phyloP scores from a whole-genome alignment of 2,329 filamentous ascomycete genomes.

The Coniella vitis region DNA sequence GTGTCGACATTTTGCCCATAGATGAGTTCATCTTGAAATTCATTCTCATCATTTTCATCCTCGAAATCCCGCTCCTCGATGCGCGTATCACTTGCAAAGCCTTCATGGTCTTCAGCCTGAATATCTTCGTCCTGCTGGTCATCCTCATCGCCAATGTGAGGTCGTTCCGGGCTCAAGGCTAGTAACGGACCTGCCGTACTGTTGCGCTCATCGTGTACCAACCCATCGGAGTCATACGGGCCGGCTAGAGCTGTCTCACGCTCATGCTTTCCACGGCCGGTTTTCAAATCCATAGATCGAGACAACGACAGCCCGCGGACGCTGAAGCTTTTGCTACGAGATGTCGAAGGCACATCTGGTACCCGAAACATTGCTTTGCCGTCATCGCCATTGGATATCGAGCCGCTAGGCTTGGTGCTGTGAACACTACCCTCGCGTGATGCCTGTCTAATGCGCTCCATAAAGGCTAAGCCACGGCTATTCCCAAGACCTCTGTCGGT shows the following conservation, averaged over 20 bases:
- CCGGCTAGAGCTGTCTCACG: slow-evolving; percentile 2
- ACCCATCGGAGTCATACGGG: slow-evolving; percentile 15
- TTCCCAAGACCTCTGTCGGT: slow-evolving; percentile 5
- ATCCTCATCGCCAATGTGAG: neutral
- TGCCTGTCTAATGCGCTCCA: slow-evolving; percentile 12
- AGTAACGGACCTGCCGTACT: slow-evolving; percentile 15
- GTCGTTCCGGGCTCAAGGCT: neutral
- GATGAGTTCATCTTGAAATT: too few relatives aligned
- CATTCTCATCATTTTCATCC: too few relatives aligned
- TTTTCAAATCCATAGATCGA: neutral
- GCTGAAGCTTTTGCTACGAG: neutral
- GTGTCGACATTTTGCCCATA: neutral
- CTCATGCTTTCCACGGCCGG: neutral
- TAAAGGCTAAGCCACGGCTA: slow-evolving; percentile 15
- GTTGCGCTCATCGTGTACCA: slow-evolving; percentile 16
- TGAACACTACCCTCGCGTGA: slow-evolving; percentile 11
- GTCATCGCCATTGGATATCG: neutral
- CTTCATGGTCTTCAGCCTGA: too few relatives aligned
- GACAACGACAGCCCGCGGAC: neutral
- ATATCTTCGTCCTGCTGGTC: too few relatives aligned
- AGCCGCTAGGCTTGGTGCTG: slow-evolving; percentile 7
- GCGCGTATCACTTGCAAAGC: too few relatives aligned
- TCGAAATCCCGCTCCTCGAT: too few relatives aligned
- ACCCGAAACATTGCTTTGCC: slow-evolving; percentile 9
- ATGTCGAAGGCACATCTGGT: neutral